Base-by-base conservation (phyloP, 1,284 basidiomycete genomes). In the Erythrobasidium hasegawianum region DNA sequence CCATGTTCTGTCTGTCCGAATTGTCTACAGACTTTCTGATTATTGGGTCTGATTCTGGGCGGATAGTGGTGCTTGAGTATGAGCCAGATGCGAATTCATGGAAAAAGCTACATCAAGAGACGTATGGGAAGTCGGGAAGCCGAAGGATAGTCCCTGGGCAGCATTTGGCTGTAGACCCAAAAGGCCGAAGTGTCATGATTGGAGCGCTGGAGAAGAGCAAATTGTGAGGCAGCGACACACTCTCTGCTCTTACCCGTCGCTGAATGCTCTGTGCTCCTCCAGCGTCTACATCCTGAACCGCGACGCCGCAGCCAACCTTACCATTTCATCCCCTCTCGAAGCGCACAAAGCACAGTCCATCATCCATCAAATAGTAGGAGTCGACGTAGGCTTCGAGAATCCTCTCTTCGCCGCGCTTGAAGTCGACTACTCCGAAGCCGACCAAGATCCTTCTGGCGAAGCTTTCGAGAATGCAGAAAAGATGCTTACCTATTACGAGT, bases 331-430 rank as follows among this genome's bases (percentile, higher is more conserved):
- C 0, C 93, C 93, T 0, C 81, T 97, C 64, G 93, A 97, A 77
- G 93, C 93, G 0, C 93, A 97, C 81, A 95, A 94, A 79, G 89
- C 87, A 73, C 84, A 87, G 33, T 87, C 91, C 0, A 88, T 97
- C 71, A 92, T 97, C 64, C 90, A 93, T 71, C 86, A 92, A 71
- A 89, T 97, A 69, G 83, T 95, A 67, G 93, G 91, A 11, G 82
- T 96, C 22, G 93, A 97, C 74, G 91, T 96, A 71, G 93, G 93
- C 47, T 97, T 96, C 72, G 93, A 97, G 78, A 97, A 97, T 74
- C 93, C 93, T 0, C 84, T 93, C 77, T 97, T 89, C 77, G 93
- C 92, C 8, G 92, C 91, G 2, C 79, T 97, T 60, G 93, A 97
- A 77, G 90, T 94, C 24, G 92, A 96, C 75, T 97, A 97, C 77